Conservation (phyloP, 2,329 filamentous ascomycete genomes). For the Trichoderma harzianum region DNA sequence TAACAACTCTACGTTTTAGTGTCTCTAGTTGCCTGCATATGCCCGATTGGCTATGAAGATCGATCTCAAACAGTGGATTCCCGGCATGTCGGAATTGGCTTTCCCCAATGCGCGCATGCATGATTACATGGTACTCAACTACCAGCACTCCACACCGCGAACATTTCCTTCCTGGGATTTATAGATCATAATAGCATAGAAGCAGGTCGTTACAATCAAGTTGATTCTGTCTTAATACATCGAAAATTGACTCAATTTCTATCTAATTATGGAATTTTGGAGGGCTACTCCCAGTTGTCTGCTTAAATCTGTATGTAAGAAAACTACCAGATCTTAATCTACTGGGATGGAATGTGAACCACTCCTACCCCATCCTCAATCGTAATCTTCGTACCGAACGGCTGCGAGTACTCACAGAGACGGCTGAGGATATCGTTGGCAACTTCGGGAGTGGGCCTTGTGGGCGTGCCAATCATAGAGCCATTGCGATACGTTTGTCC, state of each 20-base stretch:
- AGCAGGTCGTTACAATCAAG: not conserved
- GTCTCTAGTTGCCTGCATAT: not conserved
- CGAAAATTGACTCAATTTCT: not conserved
- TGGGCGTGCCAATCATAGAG: slow-evolving; percentile 1
- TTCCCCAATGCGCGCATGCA: not conserved
- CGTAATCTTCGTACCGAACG: not conserved
- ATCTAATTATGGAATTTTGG: not conserved
- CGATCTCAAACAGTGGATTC: not conserved
- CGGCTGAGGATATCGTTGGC: not conserved
- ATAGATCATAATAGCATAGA: not conserved
- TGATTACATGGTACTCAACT: not conserved
- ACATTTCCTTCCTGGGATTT: not conserved
- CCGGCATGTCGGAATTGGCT: not conserved
- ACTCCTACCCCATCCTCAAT: slow-evolving; percentile 1
- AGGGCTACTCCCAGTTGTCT: not conserved
- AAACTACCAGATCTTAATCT: not conserved
- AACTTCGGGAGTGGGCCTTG: not conserved
- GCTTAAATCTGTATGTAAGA: not conserved
- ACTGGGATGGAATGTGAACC: not conserved
- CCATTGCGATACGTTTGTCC: not conserved
- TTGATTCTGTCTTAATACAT: not conserved
- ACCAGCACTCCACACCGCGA: not conserved
- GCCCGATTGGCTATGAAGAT: not conserved
- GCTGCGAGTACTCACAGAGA: not conserved
- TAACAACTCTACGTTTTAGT: not conserved